Base-by-base conservation (phyloP, 2,329 filamentous ascomycete genomes). In the Ceratocystis variospora region DNA sequence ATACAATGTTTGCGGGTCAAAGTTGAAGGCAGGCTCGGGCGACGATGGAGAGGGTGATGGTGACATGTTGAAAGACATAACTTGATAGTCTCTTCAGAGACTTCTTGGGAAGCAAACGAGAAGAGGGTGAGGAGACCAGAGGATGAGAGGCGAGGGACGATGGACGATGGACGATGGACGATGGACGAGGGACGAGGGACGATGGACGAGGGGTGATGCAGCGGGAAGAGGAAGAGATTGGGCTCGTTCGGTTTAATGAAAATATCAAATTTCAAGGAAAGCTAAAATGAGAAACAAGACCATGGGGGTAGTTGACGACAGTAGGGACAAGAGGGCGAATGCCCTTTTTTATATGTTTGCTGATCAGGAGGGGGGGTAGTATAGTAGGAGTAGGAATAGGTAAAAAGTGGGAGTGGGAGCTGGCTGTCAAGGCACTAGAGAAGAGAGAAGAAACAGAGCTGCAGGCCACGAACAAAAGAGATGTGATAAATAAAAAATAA, bases 1-100 rank as follows among this genome's bases (percentile, higher is more conserved):
- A 19, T 64, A 64, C 48, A 64, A 22, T 17, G 37, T 57, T 44
- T 50, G 63, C 33, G 63, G 63, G n/a, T 64, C 63, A n/a, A 64
- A 55, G 17, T 64, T 64, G 63, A 55, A 55, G 31, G 31, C 48
- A 3, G 63, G 37, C n/a, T 48, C 22, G 17, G 33, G 19, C 17
- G 33, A 33, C 44, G 63, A 64, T 33, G 63, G 63, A 19, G 63
- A 45, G n/a, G 63, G 63, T n/a, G 63, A 50, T 44, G 63, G 63
- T 41, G 48, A 64, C 63, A 64, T 64, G 17, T 41, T 37, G 48
- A 15, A 28, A 5, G 22, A 33, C 63, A 64, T 64, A 17, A n/a
- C 37, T 63, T 45, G 10, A 12, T 10, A 15, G 37, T 15, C 12
- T 41, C 37, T 41, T 10, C 3, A 37, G 33, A 37, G 33, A 37